Base-by-base conservation (phyloP, 208 protist genomes). In the Acanthamoeba castellanii region DNA sequence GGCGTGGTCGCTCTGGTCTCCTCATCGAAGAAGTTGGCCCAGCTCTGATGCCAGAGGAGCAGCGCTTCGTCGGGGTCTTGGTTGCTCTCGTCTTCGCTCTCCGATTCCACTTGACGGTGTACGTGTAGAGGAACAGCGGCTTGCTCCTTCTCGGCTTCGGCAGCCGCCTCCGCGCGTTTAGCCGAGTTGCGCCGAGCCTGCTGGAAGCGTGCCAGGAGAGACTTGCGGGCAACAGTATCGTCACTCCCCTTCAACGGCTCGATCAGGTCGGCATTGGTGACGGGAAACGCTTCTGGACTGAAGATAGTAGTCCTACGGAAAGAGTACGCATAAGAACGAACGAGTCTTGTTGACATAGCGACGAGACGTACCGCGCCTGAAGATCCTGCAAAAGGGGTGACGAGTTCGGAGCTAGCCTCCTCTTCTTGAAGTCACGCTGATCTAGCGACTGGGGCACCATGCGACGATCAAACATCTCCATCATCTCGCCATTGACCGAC, bases 251-350 rank as follows among this genome's bases (percentile, higher is more conserved):
- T 88, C 50, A 32, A 11, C 22, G 81, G 42, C 30, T 88, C 81
- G 2, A 42, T 32, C 50, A 88, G 81, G 52, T 88, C 81, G 27
- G 81, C 81, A n/a, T 55, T 55, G 52, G 50, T 74, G 13, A 74
- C 66, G 30, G 66, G 45, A 18, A 88, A 88, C 7, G n/a, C 27
- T 32, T 6, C 50, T 8, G 81, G 81, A 27, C 81, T 88, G 50
- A 66, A 88, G 42, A 88, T 27, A 27, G 81, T 8, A 27, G 27
- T 50, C 37, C 72, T 82, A 16, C 7, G 13, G 61, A 27, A 52
- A 34, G 66, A 42, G 20, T 30, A 85, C 4, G 45, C 47, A 30
- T 25, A 20, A 78, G 37, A 47, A 47, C 45, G 45, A 47, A 47
- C 9, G 45, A 47, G 45, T 47, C 45, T 47, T 47, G 5, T 8